A percentile compares a stretch with the other conserved stretches of the same genome.
Conservation (phyloP, 2,329 filamentous ascomycete genomes). For the Aspergillus ustus region DNA sequence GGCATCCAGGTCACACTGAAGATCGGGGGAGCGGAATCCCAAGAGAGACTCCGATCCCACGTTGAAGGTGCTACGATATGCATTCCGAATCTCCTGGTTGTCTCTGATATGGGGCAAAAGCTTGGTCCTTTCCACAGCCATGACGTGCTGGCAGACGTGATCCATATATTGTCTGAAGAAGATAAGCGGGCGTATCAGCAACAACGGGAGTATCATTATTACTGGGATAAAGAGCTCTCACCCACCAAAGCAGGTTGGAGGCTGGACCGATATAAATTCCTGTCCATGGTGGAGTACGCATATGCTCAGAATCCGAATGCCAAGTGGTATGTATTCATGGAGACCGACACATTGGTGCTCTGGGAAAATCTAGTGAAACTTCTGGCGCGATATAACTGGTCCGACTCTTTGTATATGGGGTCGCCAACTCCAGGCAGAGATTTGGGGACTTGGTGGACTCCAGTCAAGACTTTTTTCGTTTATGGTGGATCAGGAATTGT, state of each 20-base stretch:
- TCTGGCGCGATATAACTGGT: conserved; percentile 54
- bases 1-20: conserved; percentile 55
- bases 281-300: conserved; percentile 59
- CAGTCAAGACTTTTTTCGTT: conserved; percentile 47
- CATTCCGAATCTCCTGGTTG: conserved; percentile 53
- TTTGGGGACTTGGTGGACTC: conserved; percentile 12
- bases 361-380: conserved; percentile 55
- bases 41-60: conserved; percentile 51
- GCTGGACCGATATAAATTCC: conserved; percentile 63
- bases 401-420: conserved; percentile 54
- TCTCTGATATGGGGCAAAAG: conserved; percentile 56
- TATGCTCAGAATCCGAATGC: conserved; percentile 54
- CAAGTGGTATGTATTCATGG: conserved; percentile 62
- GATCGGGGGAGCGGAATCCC: conserved; percentile 52
- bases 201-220: conserved; percentile 10
- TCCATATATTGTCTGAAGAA: conserved; percentile 45
- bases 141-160: conserved; percentile 48
- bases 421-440: conserved; percentile 50
- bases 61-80: conserved; percentile 59
- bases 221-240: conserved; percentile 35
- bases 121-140: conserved; percentile 50
- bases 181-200: conserved; percentile 48
- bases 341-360: conserved; percentile 58
- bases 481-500: conserved; percentile 57
- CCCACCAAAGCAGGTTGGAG: conserved; percentile 53